Conservation (phyloP, 2,329 filamentous ascomycete species). For the Aphanoascus verrucosus region DNA sequence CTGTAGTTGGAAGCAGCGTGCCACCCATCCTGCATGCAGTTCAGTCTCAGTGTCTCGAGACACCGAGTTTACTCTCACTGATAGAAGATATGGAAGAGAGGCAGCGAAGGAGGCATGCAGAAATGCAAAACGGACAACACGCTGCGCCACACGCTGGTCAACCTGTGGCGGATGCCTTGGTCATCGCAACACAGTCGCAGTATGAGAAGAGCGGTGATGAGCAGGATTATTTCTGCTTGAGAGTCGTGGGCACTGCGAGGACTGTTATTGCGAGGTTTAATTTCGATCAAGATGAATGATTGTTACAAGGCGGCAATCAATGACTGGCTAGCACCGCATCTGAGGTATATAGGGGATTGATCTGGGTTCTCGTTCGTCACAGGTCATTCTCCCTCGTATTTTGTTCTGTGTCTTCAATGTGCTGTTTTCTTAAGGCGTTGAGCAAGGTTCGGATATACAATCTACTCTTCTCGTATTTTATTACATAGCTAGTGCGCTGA, state of each 20-base stretch:
- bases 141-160: background rate
- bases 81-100: conserved; percentile 34
- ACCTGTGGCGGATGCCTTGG: background rate
- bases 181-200: background rate
- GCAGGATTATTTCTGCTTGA: conserved; percentile 20
- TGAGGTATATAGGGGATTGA: too few relatives aligned
- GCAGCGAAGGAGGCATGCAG: conserved; percentile 34
- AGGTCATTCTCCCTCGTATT: too few relatives aligned
- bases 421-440: too few relatives aligned
- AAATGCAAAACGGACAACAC: conserved; percentile 9
- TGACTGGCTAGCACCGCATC: too few relatives aligned
- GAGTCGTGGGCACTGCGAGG: conserved; percentile 20
- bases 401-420: too few relatives aligned
- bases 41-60: conserved; percentile 23
- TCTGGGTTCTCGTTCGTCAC: too few relatives aligned
- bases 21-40: conserved; percentile 18
- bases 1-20: conserved; percentile 26
- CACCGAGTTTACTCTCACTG: conserved; percentile 29
- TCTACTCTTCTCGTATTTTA: too few relatives aligned
- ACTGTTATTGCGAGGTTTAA: conserved; percentile 19
- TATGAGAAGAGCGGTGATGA: conserved; percentile 1
- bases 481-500: too few relatives aligned
- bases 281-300: conserved; percentile 6
- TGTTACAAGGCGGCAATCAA: too few relatives aligned
- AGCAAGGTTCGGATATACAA: too few relatives aligned